Base-by-base conservation (phyloP, 805 yeast species). In the Yamadazyma insecticola region DNA sequence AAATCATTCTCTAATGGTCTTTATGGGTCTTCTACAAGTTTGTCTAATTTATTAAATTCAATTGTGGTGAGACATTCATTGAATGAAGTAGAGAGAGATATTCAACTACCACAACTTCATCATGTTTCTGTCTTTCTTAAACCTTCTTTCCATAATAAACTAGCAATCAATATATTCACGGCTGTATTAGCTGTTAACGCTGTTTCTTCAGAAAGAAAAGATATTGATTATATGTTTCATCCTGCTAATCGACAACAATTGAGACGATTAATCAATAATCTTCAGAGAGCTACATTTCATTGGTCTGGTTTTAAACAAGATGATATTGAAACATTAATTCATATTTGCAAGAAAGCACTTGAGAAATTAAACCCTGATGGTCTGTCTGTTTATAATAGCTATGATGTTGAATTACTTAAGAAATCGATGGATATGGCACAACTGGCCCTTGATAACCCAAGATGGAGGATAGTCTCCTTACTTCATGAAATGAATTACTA, bases 171-270 rank as follows among this genome's bases (percentile, higher is more conserved):
- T 47, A 53, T 81, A 7, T 81, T 81, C 46, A 70, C 75, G 6
- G 74, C 85, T 0, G 84, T 80, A 1, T 56, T 81, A 26, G 84
- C 86, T 1, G 76, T 78, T 3, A 81, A 81, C 58, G 85, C 88
- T 0, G 81, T 81, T 3, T 74, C 86, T 4, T 79, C 87, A 0
- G 86, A 80, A 46, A 54, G 87, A 29, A 67, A 62, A 4, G 89
- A 74, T 41, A 62, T 67, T 15, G 88, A 81, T 50, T 81, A 77
- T 51, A 78, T 81, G 85, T 81, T 81, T 47, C 80, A 80, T 58
- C 71, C 77, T 0, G 51, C 70, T 1, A 79, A 78, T 43, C 58
- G 74, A 24, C 51, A 50, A 13, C 78, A 77, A 39, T 51, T 81
- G 22, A 57, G 79, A 37, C 52, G 79, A 29, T 60, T 81, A 40